These are phyloP conservation scores for Colletotrichum tanaceti DNA, from an alignment of 2,329 filamentous ascomycete species.

Conservation along the genomic window DNA sequence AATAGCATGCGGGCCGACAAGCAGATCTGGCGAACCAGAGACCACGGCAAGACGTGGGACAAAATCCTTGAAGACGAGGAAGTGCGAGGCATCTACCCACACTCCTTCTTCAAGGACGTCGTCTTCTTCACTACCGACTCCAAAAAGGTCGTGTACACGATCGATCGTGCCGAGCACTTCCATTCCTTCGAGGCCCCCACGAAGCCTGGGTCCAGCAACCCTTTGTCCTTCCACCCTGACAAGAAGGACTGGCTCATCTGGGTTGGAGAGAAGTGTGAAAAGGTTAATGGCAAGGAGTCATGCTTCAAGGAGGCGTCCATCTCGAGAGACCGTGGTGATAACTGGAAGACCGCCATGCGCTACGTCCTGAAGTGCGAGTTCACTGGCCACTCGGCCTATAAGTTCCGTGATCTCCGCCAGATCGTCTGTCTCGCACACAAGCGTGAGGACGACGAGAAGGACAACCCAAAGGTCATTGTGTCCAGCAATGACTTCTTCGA, in stretches of 20 bases:
- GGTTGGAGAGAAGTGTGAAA: slow-evolving; percentile 80
- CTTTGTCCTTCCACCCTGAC: slow-evolving; percentile 84
- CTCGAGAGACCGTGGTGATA: slow-evolving; percentile 81
- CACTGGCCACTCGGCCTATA: slow-evolving; percentile 72
- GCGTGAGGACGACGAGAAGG: slow-evolving; percentile 72
- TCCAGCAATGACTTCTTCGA: slow-evolving; percentile 84
- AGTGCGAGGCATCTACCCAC: slow-evolving; percentile 78
- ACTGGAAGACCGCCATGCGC: slow-evolving; percentile 80
- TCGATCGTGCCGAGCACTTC: slow-evolving; percentile 80
- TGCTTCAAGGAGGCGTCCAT: slow-evolving; percentile 82
- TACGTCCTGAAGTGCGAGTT: slow-evolving; percentile 89
- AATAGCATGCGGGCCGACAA: slow-evolving; percentile 57
- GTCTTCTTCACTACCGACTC: slow-evolving; percentile 85
- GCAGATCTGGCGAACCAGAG: slow-evolving; percentile 77
- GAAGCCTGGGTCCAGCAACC: slow-evolving; percentile 55
- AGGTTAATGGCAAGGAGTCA: slow-evolving; percentile 57
- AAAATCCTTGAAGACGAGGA: slow-evolving; percentile 75
- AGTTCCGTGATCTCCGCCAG: slow-evolving; percentile 63
- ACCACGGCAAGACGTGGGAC: slow-evolving; percentile 92
- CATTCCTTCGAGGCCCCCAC: slow-evolving; percentile 78
- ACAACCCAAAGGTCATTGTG: slow-evolving; percentile 75
- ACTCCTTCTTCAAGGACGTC: slow-evolving; percentile 83
- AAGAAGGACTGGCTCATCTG: slow-evolving; percentile 93
- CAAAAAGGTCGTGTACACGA: slow-evolving; percentile 79
- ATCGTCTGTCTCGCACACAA: slow-evolving; percentile 68